These are phyloP conservation scores for Chalciporus piperatus DNA, from an alignment of 768 basidiomycete genomes.

Conservation along the genomic window DNA sequence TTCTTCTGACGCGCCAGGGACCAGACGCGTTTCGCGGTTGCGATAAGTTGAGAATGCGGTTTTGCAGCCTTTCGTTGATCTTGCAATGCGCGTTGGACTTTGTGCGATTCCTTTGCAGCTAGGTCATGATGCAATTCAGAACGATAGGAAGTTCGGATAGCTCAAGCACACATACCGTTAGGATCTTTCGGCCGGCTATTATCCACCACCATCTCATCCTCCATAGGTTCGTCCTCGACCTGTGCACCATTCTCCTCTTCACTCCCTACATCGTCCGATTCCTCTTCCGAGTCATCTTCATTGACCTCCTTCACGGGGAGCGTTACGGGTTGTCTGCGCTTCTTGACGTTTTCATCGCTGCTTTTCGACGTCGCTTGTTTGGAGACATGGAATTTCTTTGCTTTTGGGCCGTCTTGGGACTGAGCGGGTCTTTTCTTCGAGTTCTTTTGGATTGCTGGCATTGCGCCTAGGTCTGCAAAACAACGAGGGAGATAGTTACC, in stretches of 20 bases:
- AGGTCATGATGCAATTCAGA: conserved; percentile 3
- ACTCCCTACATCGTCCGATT: conserved; percentile 34
- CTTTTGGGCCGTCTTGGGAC: conserved; percentile 44
- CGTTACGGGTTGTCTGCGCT: conserved; percentile 64
- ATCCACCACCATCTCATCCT: conserved; percentile 34
- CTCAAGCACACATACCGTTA: conserved; percentile 45
- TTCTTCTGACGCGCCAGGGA: conserved; percentile 70
- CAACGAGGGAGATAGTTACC: too few relatives aligned
- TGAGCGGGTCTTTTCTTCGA: conserved; percentile 51
- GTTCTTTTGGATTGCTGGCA: conserved; percentile 42
- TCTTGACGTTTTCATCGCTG: conserved; percentile 40
- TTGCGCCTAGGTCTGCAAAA: conserved; percentile 10
- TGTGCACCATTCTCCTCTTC: conserved; percentile 19
- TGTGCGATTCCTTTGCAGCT: conserved; percentile 71
- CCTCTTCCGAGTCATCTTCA: conserved; percentile 37
- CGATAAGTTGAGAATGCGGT: conserved; percentile 69
- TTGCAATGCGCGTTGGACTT: conserved; percentile 62
- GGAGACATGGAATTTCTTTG: conserved; percentile 53
- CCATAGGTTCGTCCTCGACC: conserved; percentile 15
- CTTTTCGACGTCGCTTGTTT: conserved; percentile 23
- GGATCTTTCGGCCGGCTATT: conserved; percentile 45
- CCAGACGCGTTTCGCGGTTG: conserved; percentile 77
- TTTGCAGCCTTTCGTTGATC: conserved; percentile 74
- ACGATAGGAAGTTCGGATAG: background rate
- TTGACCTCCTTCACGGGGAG: conserved; percentile 30